Percentiles rank a stretch among this genome's conserved stretches.
These are phyloP conservation scores for Curvularia spicifera DNA, from an alignment of 2,329 filamentous ascomycete species.

Conservation along the genomic window DNA sequence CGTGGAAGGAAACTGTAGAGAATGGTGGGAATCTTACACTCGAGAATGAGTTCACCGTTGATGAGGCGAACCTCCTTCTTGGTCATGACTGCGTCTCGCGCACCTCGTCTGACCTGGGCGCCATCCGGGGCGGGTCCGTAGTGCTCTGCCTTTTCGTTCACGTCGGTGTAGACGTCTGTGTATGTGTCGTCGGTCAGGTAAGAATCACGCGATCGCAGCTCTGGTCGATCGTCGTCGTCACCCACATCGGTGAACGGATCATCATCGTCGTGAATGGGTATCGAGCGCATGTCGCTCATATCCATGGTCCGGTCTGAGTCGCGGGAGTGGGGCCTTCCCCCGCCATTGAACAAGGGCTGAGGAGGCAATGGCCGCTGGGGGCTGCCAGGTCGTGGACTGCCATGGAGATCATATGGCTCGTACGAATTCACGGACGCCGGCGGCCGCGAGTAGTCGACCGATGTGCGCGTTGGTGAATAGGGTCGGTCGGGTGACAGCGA, in stretches of 20 bases:
- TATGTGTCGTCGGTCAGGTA: constrained; percentile 68
- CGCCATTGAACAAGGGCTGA: constrained; percentile 78
- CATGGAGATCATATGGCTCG: constrained; percentile 87
- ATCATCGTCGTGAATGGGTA: constrained; percentile 66
- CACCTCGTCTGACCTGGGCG: constrained; percentile 85
- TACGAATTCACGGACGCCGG: constrained; percentile 75
- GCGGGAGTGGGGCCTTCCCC: constrained; percentile 53
- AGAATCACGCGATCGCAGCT: constrained; percentile 67
- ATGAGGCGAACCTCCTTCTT: constrained; percentile 95
- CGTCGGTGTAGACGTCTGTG: constrained; percentile 57
- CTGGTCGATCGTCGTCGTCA: constrained; percentile 62
- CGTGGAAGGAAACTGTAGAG: constrained; percentile 95
- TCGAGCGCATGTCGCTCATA: constrained; percentile 73
- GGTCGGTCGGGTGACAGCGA: constrained; percentile 61
- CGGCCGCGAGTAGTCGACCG: constrained; percentile 71
- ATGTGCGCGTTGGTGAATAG: constrained; percentile 61
- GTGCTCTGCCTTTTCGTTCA: constrained; percentile 69
- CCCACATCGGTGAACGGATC: constrained; percentile 74
- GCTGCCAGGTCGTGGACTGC: constrained; percentile 85
- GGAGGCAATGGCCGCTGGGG: constrained; percentile 86
- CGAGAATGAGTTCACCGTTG: constrained; percentile 95
- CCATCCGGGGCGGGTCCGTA: constrained; percentile 88
- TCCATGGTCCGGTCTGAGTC: constrained; percentile 59
- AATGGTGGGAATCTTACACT: constrained; percentile 99
- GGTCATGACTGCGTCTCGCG: constrained; percentile 83